A percentile compares a stretch with the other conserved stretches of the same genome.
phyloP scores from a whole-genome alignment of 805 yeast genomes.

The Candida sonorensis region DNA sequence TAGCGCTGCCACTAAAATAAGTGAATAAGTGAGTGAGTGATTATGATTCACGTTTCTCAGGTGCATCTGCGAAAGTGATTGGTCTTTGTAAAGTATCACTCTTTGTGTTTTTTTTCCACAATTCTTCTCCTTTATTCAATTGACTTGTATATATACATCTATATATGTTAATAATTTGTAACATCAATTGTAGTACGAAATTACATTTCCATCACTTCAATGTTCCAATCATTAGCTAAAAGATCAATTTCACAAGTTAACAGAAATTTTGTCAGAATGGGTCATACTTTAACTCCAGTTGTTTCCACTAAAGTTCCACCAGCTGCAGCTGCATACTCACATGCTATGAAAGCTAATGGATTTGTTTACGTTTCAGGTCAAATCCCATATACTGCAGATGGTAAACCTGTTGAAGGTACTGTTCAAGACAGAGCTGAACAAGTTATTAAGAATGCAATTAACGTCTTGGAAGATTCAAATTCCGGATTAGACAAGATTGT shows the following conservation, averaged over 20 bases:
- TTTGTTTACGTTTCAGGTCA: conserved; percentile 92
- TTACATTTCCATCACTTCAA: conserved; percentile 8
- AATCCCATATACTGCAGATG: conserved; percentile 81
- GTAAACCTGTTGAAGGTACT: conserved; percentile 70
- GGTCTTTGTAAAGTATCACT: too few relatives aligned
- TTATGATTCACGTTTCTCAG: too few relatives aligned
- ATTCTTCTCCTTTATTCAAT: too few relatives aligned
- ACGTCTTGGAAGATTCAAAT: conserved; percentile 77
- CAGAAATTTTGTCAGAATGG: conserved; percentile 23
- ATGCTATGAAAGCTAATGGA: conserved; percentile 89
- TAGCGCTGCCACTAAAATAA: too few relatives aligned
- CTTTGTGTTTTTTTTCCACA: too few relatives aligned
- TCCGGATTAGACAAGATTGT: conserved; percentile 78
- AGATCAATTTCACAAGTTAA: conserved; percentile 9
- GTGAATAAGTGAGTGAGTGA: too few relatives aligned
- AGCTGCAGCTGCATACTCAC: conserved; percentile 95
- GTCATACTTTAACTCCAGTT: conserved; percentile 36
- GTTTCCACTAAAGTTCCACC: conserved; percentile 81
- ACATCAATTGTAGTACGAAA: too few relatives aligned
- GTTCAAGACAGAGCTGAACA: conserved; percentile 75
- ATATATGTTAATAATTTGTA: background rate
- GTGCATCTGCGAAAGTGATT: too few relatives aligned
- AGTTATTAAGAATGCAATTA: conserved; percentile 58
- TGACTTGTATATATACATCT: background rate
- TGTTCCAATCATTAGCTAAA: conserved; percentile 9